phyloP scores from a whole-genome alignment of 345 rosid genomes.

The Eucalyptus albens region DNA sequence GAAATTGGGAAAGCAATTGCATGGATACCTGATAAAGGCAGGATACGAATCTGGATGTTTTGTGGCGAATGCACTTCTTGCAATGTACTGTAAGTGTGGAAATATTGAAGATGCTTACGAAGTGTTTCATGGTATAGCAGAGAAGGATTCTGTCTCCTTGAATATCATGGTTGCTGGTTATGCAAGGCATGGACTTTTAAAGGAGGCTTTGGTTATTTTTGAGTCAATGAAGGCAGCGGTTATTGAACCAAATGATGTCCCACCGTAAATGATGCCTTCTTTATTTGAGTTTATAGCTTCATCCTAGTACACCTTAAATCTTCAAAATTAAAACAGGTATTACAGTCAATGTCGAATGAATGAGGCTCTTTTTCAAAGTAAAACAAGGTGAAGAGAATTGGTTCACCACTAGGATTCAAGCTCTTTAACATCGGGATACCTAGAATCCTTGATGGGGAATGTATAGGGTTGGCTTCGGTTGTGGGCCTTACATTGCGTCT shows the following conservation, averaged over 20 bases:
- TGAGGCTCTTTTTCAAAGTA: not conserved
- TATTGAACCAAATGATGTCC: slow-evolving; percentile 10
- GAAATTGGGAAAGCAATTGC: slow-evolving; percentile 11
- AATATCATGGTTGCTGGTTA: slow-evolving; percentile 17
- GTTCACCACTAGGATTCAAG: not conserved
- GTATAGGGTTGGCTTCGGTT: not conserved
- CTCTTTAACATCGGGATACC: not conserved
- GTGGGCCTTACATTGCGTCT: not conserved
- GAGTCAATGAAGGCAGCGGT: not conserved
- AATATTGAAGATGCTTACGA: slow-evolving; percentile 9
- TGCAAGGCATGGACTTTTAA: slow-evolving; percentile 11
- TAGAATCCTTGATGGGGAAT: not conserved
- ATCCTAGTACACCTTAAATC: not conserved
- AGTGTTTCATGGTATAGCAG: slow-evolving; percentile 3
- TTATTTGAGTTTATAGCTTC: not conserved
- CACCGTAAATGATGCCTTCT: not conserved
- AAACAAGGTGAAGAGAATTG: not conserved
- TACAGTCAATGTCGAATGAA: not conserved
- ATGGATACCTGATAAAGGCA: slow-evolving; percentile 4
- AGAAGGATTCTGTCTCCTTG: slow-evolving; percentile 13
- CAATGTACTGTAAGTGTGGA: slow-evolving; percentile 16
- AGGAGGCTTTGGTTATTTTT: slow-evolving; percentile 4
- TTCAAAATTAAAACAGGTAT: not conserved
- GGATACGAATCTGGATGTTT: slow-evolving; percentile 10
- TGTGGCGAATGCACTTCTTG: slow-evolving; percentile 19